Base-by-base conservation (phyloP, 306 rosid species). In the Adenanthera pavonina region DNA sequence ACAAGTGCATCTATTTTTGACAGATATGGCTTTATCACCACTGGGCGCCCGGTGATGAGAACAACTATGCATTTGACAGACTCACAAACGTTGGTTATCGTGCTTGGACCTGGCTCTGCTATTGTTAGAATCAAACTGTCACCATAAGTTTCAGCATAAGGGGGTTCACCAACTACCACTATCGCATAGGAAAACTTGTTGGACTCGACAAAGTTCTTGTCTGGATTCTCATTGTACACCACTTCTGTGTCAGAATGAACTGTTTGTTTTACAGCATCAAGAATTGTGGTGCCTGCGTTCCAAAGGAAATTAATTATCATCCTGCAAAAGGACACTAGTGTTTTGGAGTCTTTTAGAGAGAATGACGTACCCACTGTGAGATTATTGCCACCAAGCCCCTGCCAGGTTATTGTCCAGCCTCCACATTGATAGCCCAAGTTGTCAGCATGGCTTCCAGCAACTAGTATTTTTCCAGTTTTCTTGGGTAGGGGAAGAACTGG, bases 391-490 rank as follows among this genome's bases (percentile, higher is more conserved):
- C n/a, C 54, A 25, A 85, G 91, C 9, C 99, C 99, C 84, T 93
- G 98, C 99, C 99, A 95, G 25, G 92, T 81, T 75, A 93, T 86
- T n/a, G 99, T 93, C 98, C 99, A 95, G 72, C 99, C 99, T 80
- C 98, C 99, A 64, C 99, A 95, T 82, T 95, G 99, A 77, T 86
- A 61, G 75, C 98, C 99, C 79, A 95, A 87, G 85, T 92, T 92
- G 83, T 95, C 90, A 16, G 98, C 99, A 53, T 95, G 97, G 78
- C 88, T 90, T 82, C 99, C 98, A 1, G 97, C 96, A 9, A 95
- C 93, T 14, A 95, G 84, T 77, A 95, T 84, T 83, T 92, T 95
- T 34, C 79, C 80, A 9, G 92, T 81, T 84, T 93, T 95, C 81
- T 95, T 93, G 76, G 99, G 95, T 69, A 95, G 93, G 34, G 99